These are phyloP conservation scores for Ogataea haglerorum DNA, from an alignment of 805 yeast genomes.

Conservation along the genomic window DNA sequence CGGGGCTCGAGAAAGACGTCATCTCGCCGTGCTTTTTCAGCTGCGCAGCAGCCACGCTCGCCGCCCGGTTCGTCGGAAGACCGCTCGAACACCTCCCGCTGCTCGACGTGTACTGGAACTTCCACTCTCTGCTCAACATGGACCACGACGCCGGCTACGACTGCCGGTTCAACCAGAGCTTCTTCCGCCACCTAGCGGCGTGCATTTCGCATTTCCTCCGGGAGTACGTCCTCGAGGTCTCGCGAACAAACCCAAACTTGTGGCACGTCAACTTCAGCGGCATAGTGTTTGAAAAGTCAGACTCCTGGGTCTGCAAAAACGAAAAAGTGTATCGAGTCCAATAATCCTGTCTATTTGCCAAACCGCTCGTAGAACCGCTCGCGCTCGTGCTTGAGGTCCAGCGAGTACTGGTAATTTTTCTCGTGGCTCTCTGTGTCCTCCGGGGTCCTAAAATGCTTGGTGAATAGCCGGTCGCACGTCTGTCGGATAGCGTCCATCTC, in stretches of 20 bases:
- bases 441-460: conserved; percentile 22
- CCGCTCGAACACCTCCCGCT: conserved; percentile 29
- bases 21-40: conserved; percentile 57
- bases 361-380: conserved; percentile 29
- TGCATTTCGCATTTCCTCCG: conserved; percentile 47
- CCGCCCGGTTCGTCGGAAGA: conserved; percentile 17
- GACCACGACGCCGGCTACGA: conserved; percentile 37
- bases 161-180: conserved; percentile 44
- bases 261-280: conserved; percentile 38
- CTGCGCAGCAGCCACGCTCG: conserved; percentile 44
- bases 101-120: conserved; percentile 39
- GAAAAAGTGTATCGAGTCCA: conserved; percentile 8
- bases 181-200: conserved; percentile 38
- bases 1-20: conserved; percentile 53
- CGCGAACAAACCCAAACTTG: conserved; percentile 33
- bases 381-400: conserved; percentile 27
- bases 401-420: conserved; percentile 22
- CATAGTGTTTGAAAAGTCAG: conserved; percentile 33
- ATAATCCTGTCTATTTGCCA: conserved; percentile 20
- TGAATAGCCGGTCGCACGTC: conserved; percentile 30
- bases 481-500: conserved; percentile 29
- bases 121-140: conserved; percentile 44
- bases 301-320: conserved; percentile 21
- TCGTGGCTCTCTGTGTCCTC: conserved; percentile 29
- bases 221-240: conserved; percentile 38